A percentile compares a stretch with the other conserved stretches of the same genome.
Evolutionary conservation across 805 yeast species (phyloP).

Genomic region (Nematodospora valgi): DNA sequence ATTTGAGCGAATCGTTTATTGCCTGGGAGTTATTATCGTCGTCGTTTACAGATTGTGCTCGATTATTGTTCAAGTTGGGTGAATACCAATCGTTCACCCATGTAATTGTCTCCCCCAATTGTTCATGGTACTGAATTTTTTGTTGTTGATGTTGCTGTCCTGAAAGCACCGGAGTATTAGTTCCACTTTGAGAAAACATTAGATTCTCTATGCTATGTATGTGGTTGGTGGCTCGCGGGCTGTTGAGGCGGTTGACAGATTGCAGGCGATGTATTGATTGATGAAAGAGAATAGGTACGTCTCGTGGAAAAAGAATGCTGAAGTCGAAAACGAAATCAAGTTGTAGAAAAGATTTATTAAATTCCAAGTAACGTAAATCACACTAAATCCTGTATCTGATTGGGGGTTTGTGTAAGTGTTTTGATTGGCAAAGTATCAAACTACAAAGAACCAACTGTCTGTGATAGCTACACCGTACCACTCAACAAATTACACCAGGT

Average conservation of each 20-base stretch:
- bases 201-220: not conserved
- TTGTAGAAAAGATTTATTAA: too few relatives aligned
- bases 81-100: conserved; percentile 42
- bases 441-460: too few relatives aligned
- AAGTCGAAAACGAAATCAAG: too few relatives aligned
- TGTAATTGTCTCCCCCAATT: conserved; percentile 22
- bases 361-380: too few relatives aligned
- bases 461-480: too few relatives aligned
- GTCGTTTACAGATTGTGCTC: not conserved
- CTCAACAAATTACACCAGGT: too few relatives aligned
- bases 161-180: conserved; percentile 6
- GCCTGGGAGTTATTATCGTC: not conserved
- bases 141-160: conserved; percentile 1
- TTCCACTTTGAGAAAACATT: conserved; percentile 17
- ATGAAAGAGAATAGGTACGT: not conserved
- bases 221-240: not conserved
- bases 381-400: too few relatives aligned
- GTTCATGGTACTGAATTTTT: conserved; percentile 16
- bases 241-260: not conserved
- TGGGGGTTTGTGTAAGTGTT: too few relatives aligned
- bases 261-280: not conserved
- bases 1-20: conserved; percentile 12
- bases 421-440: too few relatives aligned
- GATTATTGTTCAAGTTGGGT: conserved; percentile 15
- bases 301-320: too few relatives aligned